Base-by-base conservation (phyloP, 2,329 filamentous ascomycete genomes). In the Fusarium longipes region DNA sequence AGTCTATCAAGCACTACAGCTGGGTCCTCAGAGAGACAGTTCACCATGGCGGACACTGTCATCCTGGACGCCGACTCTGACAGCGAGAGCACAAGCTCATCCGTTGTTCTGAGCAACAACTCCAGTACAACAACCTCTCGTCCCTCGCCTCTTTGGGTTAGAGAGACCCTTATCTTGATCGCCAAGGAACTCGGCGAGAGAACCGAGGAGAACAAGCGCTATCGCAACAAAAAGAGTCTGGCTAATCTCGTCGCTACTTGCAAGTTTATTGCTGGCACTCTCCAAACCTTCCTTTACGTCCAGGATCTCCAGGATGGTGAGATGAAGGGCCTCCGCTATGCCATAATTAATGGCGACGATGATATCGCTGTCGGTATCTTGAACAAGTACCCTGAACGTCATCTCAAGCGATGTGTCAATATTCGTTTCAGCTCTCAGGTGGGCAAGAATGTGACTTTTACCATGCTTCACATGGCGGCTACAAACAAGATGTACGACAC, bases 391-490 rank as follows among this genome's bases (percentile, higher is more conserved):
- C 57, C 59, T 0, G 8, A 8, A 3, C 8, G 11, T 2, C 40
- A 56, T 7, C 8, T 62, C 9, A 47, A 27, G 12, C 10, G 7
- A 12, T 27, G n/a, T 6, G 18, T 65, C 27, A 29, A 65, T 30
- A 10, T 9, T 7, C 11, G 17, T 3, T 32, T 57, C 11, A 17
- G 20, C 38, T 9, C 8, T 27, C n/a, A n/a, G n/a, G n/a, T n/a
- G n/a, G n/a, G n/a, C n/a, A n/a, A n/a, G n/a, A n/a, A n/a, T n/a
- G n/a, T n/a, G n/a, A n/a, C n/a, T n/a, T n/a, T 27, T 3, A 65
- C 63, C 14, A 20, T 47, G 12, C 63, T 65, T 40, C 63, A 65
- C 15, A 10, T 56, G 12, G 55, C 61, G 9, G 63, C 55, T 20
- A 30, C 35, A 10, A 11, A 8, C 2, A 5, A 30, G 2, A 29